A percentile compares a stretch with the other conserved stretches of the same genome.
Conservation (phyloP, 1,284 basidiomycete genomes). For the Naganishia albida region DNA sequence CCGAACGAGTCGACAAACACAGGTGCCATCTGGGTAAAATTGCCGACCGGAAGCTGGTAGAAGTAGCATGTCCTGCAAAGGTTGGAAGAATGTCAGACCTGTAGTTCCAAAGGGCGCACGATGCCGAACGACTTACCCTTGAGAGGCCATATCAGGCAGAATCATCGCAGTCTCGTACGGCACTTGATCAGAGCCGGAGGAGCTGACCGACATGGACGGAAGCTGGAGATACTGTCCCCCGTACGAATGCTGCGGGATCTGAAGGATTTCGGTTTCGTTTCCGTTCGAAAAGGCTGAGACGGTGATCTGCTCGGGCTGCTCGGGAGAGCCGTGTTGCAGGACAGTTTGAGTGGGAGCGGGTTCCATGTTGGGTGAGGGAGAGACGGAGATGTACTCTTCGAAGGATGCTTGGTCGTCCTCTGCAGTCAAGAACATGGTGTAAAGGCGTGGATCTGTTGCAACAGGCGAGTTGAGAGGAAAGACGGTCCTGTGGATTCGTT, state of each 20-base stretch:
- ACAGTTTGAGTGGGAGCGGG: background rate
- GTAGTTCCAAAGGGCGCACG: no score
- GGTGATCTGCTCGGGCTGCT: background rate
- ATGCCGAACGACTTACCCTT: slow-evolving; percentile 1
- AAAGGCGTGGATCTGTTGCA: background rate
- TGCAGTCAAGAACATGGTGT: slow-evolving; percentile 16
- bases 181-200: background rate
- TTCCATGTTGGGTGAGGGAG: slow-evolving; percentile 6
- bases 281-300: background rate
- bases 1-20: slow-evolving; percentile 14
- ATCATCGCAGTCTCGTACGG: background rate
- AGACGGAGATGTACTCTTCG: slow-evolving; percentile 26
- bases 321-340: background rate
- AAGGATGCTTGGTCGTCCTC: slow-evolving; percentile 22
- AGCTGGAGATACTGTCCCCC: slow-evolving; percentile 3
- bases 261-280: background rate
- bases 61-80: slow-evolving; percentile 1
- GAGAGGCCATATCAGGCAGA: slow-evolving; percentile 1
- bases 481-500: background rate
- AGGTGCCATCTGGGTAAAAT: slow-evolving; percentile 6
- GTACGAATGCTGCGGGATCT: background rate
- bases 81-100: background rate
- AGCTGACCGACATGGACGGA: background rate
- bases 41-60: background rate
- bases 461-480: background rate